Percentiles rank a stretch among this genome's conserved stretches.
Conservation (phyloP, 768 basidiomycete genomes). For the Terana coerulea region DNA sequence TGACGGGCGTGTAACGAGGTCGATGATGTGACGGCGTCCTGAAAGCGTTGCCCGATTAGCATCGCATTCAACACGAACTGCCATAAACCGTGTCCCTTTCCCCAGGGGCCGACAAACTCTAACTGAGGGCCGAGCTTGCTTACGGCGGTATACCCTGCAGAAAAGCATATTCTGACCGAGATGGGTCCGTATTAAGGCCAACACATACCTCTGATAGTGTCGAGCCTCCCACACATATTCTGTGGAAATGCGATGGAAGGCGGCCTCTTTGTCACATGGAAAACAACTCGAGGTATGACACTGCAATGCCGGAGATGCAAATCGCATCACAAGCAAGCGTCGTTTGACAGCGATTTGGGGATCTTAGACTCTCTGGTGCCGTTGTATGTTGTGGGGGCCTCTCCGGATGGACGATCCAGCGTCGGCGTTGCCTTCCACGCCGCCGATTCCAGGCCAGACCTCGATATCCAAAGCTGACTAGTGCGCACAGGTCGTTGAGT, state of each 20-base stretch:
- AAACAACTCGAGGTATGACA: conserved; percentile 2
- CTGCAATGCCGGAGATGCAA: background rate
- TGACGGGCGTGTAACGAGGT: background rate
- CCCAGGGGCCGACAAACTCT: conserved; percentile 3
- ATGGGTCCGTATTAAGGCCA: conserved; percentile 7
- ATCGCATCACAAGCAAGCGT: background rate
- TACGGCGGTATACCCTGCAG: conserved; percentile 1
- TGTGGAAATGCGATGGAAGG: background rate
- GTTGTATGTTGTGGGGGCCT: too few relatives aligned
- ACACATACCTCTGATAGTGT: conserved; percentile 10
- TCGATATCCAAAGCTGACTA: too few relatives aligned
- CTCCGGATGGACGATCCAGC: too few relatives aligned
- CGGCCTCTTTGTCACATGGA: conserved; percentile 1
- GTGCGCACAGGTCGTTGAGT: too few relatives aligned
- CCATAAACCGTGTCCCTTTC: conserved; percentile 13
- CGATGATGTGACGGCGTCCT: conserved; percentile 9
- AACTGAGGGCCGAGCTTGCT: background rate
- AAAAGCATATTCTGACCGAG: conserved; percentile 9
- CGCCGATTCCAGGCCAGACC: too few relatives aligned
- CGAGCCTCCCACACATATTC: conserved; percentile 7
- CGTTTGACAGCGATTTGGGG: too few relatives aligned
- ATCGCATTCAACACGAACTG: conserved; percentile 3
- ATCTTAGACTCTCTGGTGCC: too few relatives aligned
- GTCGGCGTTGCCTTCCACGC: too few relatives aligned
- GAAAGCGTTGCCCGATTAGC: conserved; percentile 16